Base-by-base conservation (phyloP, 495 filamentous ascomycete genomes). In the Viridothelium virens region DNA sequence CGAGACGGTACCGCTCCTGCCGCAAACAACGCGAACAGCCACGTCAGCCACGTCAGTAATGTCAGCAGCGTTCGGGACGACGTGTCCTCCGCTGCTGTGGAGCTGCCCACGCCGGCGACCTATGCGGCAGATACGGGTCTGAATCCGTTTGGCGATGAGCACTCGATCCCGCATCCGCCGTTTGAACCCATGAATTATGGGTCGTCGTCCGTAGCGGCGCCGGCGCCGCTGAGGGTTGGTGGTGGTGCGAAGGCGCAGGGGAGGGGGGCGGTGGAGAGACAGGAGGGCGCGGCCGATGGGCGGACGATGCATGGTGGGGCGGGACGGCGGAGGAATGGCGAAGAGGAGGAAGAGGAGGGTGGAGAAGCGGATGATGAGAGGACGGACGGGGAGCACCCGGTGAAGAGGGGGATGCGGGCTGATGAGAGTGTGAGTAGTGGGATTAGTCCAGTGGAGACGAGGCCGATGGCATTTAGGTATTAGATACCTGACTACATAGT, bases 231-330 rank as follows among this genome's bases (percentile, higher is more conserved):
- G 53, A 18, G 25, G 53, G n/a, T 59, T 2, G 7, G 53, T 18
- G 53, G 0, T 0, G 53, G 25, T 3, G 1, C 25, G 33, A 31
- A 5, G 31, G 53, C 53, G 5, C 3, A 7, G 53, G 53, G 25
- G 53, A 7, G 31, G 48, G 53, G 18, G 3, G 53, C 18, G 9
- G n/a, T 2, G 53, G 53, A n/a, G 18, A 9, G 70, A 11, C 68
- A 72, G 66, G 25, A 3, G 7, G 61, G 38, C 11, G 68, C 70
- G 4, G 61, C 44, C 18, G 46, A 66, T 25, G 66, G 66, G 36
- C 18, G 67, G 67, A 68, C 67, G 48, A 71, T 71, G 70, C 70
- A 68, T 64, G 70, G 70, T 38, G 65, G 65, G 34, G 61, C 44
- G 38, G 18, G 53, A 31, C 33, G 53, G 31, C 9, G 38, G 1